Conservation (phyloP, 345 rosid species). For the Syzygium aromaticum region DNA sequence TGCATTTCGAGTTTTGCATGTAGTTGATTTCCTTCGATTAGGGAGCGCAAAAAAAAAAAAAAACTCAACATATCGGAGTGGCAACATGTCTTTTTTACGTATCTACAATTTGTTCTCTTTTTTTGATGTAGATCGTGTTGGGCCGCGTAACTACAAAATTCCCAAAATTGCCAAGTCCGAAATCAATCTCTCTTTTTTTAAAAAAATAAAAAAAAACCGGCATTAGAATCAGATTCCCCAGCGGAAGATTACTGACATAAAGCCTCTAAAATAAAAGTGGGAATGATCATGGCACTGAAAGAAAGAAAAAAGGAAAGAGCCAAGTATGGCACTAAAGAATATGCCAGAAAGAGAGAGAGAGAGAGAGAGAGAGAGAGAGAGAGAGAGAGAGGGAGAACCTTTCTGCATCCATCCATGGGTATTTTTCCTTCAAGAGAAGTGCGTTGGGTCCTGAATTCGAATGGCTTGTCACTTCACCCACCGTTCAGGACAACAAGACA, state of each 20-base stretch:
- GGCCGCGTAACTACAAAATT: neutral
- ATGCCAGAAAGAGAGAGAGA: too few species aligned
- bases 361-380: too few species aligned
- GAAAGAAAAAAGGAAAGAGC: neutral
- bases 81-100: too few species aligned
- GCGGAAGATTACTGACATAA: neutral
- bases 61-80: neutral
- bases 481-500: neutral
- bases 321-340: neutral
- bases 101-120: accelerated
- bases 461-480: neutral
- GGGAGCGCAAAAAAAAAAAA: neutral
- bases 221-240: neutral
- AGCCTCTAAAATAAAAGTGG: neutral
- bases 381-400: neutral
- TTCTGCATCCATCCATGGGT: neutral
- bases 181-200: too few species aligned
- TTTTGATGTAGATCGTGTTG: accelerated
- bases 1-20: neutral
- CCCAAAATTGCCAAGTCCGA: neutral
- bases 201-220: too few species aligned
- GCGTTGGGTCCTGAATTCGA: neutral
- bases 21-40: neutral
- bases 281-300: neutral
- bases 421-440: neutral